These are phyloP conservation scores for Chlorella vulgaris DNA, from an alignment of 139 green algal species.

Conservation along the genomic window DNA sequence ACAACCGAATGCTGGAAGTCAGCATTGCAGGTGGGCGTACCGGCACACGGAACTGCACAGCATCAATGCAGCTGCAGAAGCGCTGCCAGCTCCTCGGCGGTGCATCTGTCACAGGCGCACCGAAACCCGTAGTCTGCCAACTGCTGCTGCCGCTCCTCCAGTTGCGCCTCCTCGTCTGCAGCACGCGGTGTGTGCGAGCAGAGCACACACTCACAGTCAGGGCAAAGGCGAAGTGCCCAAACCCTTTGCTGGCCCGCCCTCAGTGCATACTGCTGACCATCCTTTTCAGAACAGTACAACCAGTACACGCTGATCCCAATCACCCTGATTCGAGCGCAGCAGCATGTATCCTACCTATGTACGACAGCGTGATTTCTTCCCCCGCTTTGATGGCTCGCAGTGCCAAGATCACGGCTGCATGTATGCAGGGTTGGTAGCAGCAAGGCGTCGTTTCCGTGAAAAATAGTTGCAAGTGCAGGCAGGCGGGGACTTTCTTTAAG, in stretches of 20 bases:
- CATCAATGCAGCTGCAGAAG: constrained; percentile 2
- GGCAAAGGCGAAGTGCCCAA: background rate
- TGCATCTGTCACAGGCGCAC: constrained; percentile 66
- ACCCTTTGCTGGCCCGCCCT: background rate
- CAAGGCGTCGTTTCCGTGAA: background rate
- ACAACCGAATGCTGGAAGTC: too few species aligned
- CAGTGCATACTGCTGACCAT: too few species aligned
- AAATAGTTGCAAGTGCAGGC: background rate
- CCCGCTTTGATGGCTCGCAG: constrained; percentile 56
- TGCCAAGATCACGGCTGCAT: constrained; percentile 61
- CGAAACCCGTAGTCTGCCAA: constrained; percentile 87
- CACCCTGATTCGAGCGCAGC: background rate
- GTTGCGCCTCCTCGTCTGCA: constrained; percentile 53
- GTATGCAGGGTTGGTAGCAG: background rate
- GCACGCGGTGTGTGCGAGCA: background rate
- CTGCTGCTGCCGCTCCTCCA: constrained; percentile 51
- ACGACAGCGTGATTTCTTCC: constrained; percentile 79
- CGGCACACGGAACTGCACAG: too few species aligned
- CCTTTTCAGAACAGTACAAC: background rate
- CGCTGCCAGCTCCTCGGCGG: constrained; percentile 32
- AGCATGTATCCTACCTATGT: constrained; percentile 55
- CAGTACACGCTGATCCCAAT: background rate
- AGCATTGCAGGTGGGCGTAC: too few species aligned
- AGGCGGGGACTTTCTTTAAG: too few species aligned
- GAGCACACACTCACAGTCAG: too few species aligned